Evolutionary conservation across 2,329 filamentous ascomycete species (phyloP).

Genomic region (Trichoderma citrinoviride): DNA sequence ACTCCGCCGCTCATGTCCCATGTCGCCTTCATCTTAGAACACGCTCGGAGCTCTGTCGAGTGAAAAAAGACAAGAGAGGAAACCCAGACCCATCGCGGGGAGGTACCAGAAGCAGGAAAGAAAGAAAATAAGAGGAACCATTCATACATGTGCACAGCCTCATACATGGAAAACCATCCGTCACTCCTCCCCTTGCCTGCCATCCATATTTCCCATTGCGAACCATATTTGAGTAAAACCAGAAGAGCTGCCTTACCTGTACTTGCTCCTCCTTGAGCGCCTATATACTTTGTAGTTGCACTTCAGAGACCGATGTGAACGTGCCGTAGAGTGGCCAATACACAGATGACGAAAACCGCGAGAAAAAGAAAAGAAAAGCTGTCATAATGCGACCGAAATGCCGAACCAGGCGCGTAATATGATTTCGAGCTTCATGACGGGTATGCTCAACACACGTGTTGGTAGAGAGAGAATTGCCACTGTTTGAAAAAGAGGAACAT

Average conservation of each 20-base stretch:
- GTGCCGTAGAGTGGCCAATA: background rate
- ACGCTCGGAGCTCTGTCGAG: slow-evolving; percentile 8
- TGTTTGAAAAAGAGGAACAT: slow-evolving; percentile 23
- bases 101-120: slow-evolving; percentile 21
- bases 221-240: slow-evolving; percentile 1
- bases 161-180: slow-evolving; percentile 1
- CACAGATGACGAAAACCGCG: background rate
- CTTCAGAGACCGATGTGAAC: background rate
- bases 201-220: slow-evolving; percentile 7
- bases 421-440: slow-evolving; percentile 32
- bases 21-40: slow-evolving; percentile 24
- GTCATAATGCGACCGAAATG: slow-evolving; percentile 30
- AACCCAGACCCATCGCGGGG: slow-evolving; percentile 1
- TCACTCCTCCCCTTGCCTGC: background rate
- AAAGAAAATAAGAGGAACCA: slow-evolving; percentile 13
- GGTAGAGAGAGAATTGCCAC: slow-evolving; percentile 34
- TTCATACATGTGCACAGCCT: slow-evolving; percentile 25
- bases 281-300: slow-evolving; percentile 2
- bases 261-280: background rate
- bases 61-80: background rate
- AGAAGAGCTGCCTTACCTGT: slow-evolving; percentile 4
- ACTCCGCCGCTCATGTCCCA: slow-evolving; percentile 36
- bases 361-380: slow-evolving; percentile 26
- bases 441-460: slow-evolving; percentile 24
- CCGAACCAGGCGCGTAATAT: slow-evolving; percentile 23